Base-by-base conservation (phyloP, 768 basidiomycete genomes). In the Serendipita sp. region DNA sequence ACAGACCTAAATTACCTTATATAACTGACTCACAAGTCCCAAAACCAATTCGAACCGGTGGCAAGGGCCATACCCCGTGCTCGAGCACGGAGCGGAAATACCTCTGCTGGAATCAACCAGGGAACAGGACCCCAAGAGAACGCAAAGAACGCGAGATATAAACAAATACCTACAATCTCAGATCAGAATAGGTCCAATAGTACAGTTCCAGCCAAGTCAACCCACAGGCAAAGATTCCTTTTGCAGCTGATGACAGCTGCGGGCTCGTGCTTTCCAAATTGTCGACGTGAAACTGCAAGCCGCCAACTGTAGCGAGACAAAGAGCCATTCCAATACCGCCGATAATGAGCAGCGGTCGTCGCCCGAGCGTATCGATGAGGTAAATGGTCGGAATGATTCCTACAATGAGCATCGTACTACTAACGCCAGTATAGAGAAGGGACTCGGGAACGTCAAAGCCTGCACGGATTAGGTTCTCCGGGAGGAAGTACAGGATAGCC, bases 101-200 rank as follows among this genome's bases (percentile, higher is more conserved):
- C 74, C 65, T 82, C 81, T 1, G 79, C 80, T 16, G 75, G 75
- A 53, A 82, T 76, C 10, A 80, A 74, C 80, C 79, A 82, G 1
- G 80, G 78, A 23, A 75, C 75, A 0, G 81, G 81, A 44, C 80
- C 81, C 80, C 80, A 81, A 34, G 75, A 75, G 66, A 62, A 65
- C 6, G 69, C 65, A 63, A 67, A 66, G 67, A 6, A 64, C 2
- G 53, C 53, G 3, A 68, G 48, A 44, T 64, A 66, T 40, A 68
- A 23, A 40, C 66, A 69, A 5, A 68, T 63, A 65, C 78, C 74
- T n/a, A 72, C 71, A 62, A 68, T 71, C 66, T 16, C 6, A 52
- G 8, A 3, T 23, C 10, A 23, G 48, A 6, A 52, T 52, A 40
- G 40, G 40, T 23, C 23, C 23, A 40, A 40, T 13, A 40, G 5